phyloP scores from a whole-genome alignment of 2,329 filamentous ascomycete species.

The Helicocarpus griseus region DNA sequence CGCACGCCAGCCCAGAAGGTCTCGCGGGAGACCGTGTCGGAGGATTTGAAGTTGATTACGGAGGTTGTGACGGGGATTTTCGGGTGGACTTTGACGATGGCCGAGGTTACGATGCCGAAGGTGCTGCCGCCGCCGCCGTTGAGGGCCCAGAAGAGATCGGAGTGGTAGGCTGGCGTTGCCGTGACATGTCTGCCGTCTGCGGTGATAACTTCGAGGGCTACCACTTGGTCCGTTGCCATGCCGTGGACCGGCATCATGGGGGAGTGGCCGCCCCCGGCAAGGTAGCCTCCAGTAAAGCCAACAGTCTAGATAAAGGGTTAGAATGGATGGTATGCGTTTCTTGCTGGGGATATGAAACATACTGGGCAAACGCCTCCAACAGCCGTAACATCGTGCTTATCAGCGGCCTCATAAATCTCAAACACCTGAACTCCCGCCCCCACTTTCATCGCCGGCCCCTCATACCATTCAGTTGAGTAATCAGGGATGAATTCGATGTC shows the following conservation, averaged over 20 bases:
- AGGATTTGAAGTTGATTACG: constrained; percentile 10
- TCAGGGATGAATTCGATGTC: no score
- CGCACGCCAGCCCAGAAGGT: background rate
- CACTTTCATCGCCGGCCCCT: constrained; percentile 45
- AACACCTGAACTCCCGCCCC: constrained; percentile 46
- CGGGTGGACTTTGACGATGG: constrained; percentile 42
- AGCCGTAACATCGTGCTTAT: constrained; percentile 37
- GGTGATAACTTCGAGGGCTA: constrained; percentile 40
- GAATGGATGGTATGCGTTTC: no score
- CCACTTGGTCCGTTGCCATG: constrained; percentile 42
- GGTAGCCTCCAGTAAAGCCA: constrained; percentile 40
- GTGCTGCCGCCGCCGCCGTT: constrained; percentile 39
- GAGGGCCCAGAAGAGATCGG: constrained; percentile 42
- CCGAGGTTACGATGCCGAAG: constrained; percentile 44
- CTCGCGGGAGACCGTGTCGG: background rate
- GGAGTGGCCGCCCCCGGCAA: constrained; percentile 45
- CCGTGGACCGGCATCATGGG: constrained; percentile 43
- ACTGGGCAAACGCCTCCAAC: constrained; percentile 47
- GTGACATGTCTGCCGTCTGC: constrained; percentile 36
- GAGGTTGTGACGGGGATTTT: constrained; percentile 35
- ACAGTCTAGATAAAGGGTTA: no score
- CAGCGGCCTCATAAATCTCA: constrained; percentile 44
- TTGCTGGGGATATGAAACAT: no score
- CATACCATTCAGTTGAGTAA: constrained; percentile 29
- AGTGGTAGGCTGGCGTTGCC: constrained; percentile 31